Conservation (phyloP, 495 filamentous ascomycete genomes). For the Alectoria sarmentosa region DNA sequence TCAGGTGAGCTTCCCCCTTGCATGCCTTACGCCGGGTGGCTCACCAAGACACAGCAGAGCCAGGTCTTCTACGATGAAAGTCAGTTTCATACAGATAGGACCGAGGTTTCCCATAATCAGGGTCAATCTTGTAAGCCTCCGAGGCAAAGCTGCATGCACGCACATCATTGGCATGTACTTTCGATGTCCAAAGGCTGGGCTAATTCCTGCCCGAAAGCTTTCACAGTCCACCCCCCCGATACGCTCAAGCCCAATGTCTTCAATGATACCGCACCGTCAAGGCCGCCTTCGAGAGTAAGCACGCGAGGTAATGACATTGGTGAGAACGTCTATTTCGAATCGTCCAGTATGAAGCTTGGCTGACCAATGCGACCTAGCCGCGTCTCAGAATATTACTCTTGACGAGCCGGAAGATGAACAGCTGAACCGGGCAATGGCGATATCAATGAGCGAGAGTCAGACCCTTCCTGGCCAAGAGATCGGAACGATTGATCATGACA, state of each 20-base stretch:
- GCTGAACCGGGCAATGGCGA: conserved; percentile 48
- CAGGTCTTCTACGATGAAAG: conserved; percentile 21
- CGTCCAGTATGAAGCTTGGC: conserved; percentile 31
- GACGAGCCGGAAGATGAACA: conserved; percentile 52
- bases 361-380: conserved; percentile 38
- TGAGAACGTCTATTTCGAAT: background rate
- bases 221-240: conserved; percentile 21
- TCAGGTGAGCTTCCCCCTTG: conserved; percentile 5
- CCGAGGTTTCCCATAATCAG: conserved; percentile 16
- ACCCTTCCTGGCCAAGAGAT: conserved; percentile 48
- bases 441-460: conserved; percentile 44
- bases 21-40: background rate
- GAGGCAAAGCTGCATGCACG: background rate
- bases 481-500: conserved; percentile 43
- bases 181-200: background rate
- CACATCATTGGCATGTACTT: background rate
- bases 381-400: conserved; percentile 34
- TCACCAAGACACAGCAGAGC: conserved; percentile 14
- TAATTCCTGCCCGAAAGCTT: conserved; percentile 8
- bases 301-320: conserved; percentile 23
- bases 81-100: conserved; percentile 25
- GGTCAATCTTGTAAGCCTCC: conserved; percentile 16
- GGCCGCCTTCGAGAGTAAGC: conserved; percentile 62
- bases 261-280: conserved; percentile 41
- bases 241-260: conserved; percentile 24